A percentile compares a stretch with the other conserved stretches of the same genome.
Evolutionary conservation across 2,329 filamentous ascomycete species (phyloP).

Genomic region (Aspergillus eucalypticola): DNA sequence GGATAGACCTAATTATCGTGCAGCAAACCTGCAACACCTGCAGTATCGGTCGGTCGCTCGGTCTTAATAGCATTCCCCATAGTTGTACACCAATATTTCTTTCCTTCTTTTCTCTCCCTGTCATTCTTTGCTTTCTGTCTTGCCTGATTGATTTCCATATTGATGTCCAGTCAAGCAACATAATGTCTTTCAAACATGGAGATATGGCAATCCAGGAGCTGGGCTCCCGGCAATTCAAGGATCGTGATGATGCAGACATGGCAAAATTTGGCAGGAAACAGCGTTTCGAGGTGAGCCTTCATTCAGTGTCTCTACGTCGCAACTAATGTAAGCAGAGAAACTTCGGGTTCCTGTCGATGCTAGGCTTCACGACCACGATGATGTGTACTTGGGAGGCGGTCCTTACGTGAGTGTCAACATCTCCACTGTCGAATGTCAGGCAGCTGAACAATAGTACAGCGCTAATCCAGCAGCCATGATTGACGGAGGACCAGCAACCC

Average conservation of each 20-base stretch:
- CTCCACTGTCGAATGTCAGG: neutral
- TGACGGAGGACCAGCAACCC: conserved; percentile 33
- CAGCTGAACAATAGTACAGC: conserved; percentile 19
- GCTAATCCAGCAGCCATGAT: conserved; percentile 24
- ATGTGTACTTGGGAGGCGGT: conserved; percentile 45
- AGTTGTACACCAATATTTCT: neutral
- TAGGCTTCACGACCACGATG: conserved; percentile 44
- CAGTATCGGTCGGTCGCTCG: too few species aligned
- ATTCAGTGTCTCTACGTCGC: neutral
- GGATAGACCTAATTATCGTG: too few species aligned
- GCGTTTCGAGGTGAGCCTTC: neutral
- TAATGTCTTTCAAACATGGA: conserved; percentile 2
- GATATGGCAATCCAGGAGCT: conserved; percentile 4
- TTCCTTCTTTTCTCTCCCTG: neutral
- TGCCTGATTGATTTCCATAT: neutral
- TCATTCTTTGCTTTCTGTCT: neutral
- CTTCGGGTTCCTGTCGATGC: conserved; percentile 43
- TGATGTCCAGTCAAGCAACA: neutral
- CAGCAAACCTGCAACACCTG: too few species aligned
- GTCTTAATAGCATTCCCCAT: too few species aligned
- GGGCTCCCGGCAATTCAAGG: neutral
- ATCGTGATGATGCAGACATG: conserved; percentile 1
- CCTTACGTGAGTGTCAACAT: conserved; percentile 32
- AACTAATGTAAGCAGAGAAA: conserved; percentile 33
- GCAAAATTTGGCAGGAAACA: conserved; percentile 2